Base-by-base conservation (phyloP, 441 rosid genomes). In the Adansonia grandidieri region DNA sequence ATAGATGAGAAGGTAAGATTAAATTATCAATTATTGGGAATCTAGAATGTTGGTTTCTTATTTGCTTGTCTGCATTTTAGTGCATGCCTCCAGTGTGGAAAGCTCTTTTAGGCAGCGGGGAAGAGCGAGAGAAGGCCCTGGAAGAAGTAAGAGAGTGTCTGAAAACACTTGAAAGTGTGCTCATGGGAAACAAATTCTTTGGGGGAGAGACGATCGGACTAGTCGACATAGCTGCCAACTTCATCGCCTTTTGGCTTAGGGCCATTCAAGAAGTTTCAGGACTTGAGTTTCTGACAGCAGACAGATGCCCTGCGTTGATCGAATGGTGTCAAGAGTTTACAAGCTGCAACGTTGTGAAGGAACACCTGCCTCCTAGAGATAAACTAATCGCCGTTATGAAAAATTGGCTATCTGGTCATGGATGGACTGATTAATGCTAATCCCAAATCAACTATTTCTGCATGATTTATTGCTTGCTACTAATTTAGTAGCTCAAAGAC, bases 351-450 rank as follows among this genome's bases (percentile, higher is more conserved):
- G 60, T 40, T 4, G 73, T 88, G 28, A 83, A 83, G 77, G 84
- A 82, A 74, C 75, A 58, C 76, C 76, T 74, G 68, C 92, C 92
- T 0, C 85, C 89, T 14, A 84, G 58, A 20, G 89, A 85, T 62
- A 81, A 82, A 54, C 58, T 54, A 54, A 54, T 54, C 3, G 58
- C 58, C 65, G 37, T 32, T 11, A 0, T 10, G 1, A 67, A 44
- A 10, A 67, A 44, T 14, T 44, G 71, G 71, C 71, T 67, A 17
- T 9, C 71, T 44, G 71, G 71, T 32, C 19, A 67, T 1, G 71
- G 71, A 44, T 67, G 53, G 68, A 63, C 68, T 32, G 68, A 32
- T 63, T 63, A 63, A 32, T 63, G 44, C 68, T 32, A 11, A 28
- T 62, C 2, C 19, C n/a, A 5, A 13, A 28, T 63, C 68, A 60